Base-by-base conservation (phyloP, 441 rosid genomes). In the Euphorbia celastroides region DNA sequence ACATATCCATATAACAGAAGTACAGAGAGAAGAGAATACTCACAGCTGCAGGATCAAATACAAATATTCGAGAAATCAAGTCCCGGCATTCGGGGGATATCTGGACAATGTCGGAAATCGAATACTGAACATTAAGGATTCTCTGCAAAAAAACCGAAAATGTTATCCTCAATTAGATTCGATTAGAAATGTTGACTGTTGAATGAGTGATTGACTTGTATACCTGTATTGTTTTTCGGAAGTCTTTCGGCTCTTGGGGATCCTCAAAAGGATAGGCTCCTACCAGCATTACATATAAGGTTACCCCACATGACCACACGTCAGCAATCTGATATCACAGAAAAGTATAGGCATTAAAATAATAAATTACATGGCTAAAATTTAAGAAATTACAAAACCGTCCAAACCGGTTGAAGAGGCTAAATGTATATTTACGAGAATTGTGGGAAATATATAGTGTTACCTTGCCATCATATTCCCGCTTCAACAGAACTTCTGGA, bases 231-330 rank as follows among this genome's bases (percentile, higher is more conserved):
- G 97, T 94, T 79, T 78, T 86, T 73, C 85, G 79, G 79, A 94
- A 87, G 77, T 92, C 90, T 81, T 83, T 94, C 25, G 99, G 97
- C 55, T 92, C 98, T 30, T 84, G 96, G 13, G 97, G 99, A 71
- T 89, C 97, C 83, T 94, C 99, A 19, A 94, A 92, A 64, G 99
- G 98, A 72, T 94, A 94, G 19, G 90, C 96, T 69, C 99, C 99
- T 42, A 94, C 97, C 51, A 94, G 77, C 96, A 94, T 92, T 36
- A 92, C 96, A 54, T 87, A 92, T 52, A 94, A 70, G 68, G 99
- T 94, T 70, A 94, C 99, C 20, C 97, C 99, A 68, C 99, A 94
- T 11, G 99, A 94, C 99, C 99, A 92, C 51, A 94, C 99, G 81
- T 94, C 99, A 20, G 99, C 99, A 79, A 92, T 78, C 98, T 94